These are phyloP conservation scores for Hypoxylon fragiforme DNA, from an alignment of 495 filamentous ascomycete genomes.

Conservation along the genomic window DNA sequence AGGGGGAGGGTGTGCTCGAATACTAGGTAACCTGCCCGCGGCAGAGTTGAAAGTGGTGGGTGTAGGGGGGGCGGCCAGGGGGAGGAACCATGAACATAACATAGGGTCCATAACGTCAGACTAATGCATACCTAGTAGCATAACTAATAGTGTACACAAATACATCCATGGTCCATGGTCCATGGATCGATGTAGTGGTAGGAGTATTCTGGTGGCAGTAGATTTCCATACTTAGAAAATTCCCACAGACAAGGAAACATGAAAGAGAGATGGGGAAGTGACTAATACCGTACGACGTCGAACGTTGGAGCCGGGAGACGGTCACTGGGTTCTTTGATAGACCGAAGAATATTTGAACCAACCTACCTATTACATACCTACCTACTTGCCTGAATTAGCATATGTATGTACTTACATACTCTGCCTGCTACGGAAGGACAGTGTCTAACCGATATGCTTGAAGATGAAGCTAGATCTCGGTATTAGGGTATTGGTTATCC, in stretches of 20 bases:
- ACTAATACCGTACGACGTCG: slow-evolving; percentile 30
- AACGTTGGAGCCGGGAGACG: slow-evolving; percentile 24
- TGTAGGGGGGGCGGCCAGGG: slow-evolving; percentile 10
- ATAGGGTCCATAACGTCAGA: slow-evolving; percentile 30
- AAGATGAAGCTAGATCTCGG: too few relatives aligned
- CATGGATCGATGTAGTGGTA: not conserved
- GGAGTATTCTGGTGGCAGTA: too few relatives aligned
- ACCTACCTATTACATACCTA: slow-evolving; percentile 1
- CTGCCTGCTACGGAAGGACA: too few relatives aligned
- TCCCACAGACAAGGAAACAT: not conserved
- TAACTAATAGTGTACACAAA: slow-evolving; percentile 5
- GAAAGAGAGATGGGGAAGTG: slow-evolving; percentile 14
- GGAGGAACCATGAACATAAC: not conserved
- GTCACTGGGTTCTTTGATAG: not conserved
- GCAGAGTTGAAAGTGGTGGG: slow-evolving; percentile 3
- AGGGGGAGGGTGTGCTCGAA: slow-evolving; percentile 10
- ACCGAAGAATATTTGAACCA: slow-evolving; percentile 12
- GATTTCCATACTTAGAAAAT: slow-evolving; percentile 25
- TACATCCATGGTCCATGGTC: not conserved
- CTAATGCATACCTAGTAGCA: slow-evolving; percentile 16
- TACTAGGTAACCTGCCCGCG: slow-evolving; percentile 14
- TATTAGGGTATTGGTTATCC: too few relatives aligned
- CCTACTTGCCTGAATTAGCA: not conserved
- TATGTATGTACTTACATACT: slow-evolving; percentile 9
- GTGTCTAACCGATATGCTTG: too few relatives aligned